These are phyloP conservation scores for Neonectria coccinea DNA, from an alignment of 2,329 filamentous ascomycete genomes.

Conservation along the genomic window DNA sequence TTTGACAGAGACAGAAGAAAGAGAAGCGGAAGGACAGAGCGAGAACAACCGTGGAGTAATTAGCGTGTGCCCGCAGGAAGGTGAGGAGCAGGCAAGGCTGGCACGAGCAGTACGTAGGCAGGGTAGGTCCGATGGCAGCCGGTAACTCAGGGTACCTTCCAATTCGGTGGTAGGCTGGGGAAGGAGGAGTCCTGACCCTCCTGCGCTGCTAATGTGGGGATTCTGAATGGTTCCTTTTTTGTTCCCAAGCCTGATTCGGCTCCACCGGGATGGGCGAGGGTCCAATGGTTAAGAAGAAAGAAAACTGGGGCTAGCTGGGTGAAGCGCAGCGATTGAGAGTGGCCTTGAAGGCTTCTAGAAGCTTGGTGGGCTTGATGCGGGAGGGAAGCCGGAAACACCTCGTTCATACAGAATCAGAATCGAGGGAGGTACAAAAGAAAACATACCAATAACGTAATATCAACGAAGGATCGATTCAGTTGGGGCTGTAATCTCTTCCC, in stretches of 20 bases:
- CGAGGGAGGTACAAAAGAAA: constrained; percentile 17
- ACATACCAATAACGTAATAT: constrained; percentile 18
- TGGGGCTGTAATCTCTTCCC: constrained; percentile 9
- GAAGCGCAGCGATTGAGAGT: background rate
- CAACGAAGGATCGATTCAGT: background rate
- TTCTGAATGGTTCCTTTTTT: constrained; percentile 33
- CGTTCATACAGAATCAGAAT: background rate
- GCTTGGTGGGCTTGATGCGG: constrained; percentile 20
- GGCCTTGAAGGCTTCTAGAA: constrained; percentile 31
- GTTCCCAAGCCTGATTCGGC: constrained; percentile 18
- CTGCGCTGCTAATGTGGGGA: constrained; percentile 27
- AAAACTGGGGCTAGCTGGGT: constrained; percentile 19
- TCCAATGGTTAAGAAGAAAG: constrained; percentile 11
- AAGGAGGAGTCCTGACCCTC: background rate
- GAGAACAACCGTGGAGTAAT: constrained; percentile 24
- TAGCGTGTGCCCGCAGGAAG: constrained; percentile 25
- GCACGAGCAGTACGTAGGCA: constrained; percentile 13
- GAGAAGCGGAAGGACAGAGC: background rate
- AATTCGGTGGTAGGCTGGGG: constrained; percentile 42
- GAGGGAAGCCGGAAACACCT: background rate
- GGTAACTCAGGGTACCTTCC: constrained; percentile 38
- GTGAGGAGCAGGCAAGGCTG: constrained; percentile 14
- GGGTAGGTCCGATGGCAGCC: constrained; percentile 26
- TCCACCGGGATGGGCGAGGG: constrained; percentile 25
- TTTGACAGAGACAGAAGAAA: constrained; percentile 22